Percentiles rank a stretch among this genome's conserved stretches.
Evolutionary conservation across 2,329 filamentous ascomycete genomes (phyloP).

Genomic region (Pochonia chlamydosporia): DNA sequence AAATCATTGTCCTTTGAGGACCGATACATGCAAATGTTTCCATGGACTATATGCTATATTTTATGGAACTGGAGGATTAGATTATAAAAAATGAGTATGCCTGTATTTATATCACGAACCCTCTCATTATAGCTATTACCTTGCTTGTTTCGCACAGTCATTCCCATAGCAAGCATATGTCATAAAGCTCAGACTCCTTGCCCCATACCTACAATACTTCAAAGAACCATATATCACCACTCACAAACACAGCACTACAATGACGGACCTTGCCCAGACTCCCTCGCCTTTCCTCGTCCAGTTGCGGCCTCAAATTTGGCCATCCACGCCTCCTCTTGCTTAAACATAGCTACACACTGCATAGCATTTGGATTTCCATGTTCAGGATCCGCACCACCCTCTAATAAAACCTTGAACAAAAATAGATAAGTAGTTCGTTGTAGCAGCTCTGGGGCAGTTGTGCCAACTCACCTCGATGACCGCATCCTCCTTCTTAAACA

Average conservation of each 20-base stretch:
- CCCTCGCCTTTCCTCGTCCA: conserved; percentile 38
- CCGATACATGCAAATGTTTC: too few relatives aligned
- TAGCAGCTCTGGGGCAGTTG: neutral
- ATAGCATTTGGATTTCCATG: conserved; percentile 43
- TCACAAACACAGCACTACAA: neutral
- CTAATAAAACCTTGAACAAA: conserved; percentile 34
- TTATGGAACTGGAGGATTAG: too few relatives aligned
- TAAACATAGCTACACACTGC: conserved; percentile 45
- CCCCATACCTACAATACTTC: neutral
- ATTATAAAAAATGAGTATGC: too few relatives aligned
- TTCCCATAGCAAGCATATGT: too few relatives aligned
- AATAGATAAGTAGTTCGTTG: neutral
- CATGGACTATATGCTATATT: too few relatives aligned
- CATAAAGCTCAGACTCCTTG: too few relatives aligned
- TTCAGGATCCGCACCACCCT: conserved; percentile 49
- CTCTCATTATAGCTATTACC: too few relatives aligned
- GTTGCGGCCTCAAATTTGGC: conserved; percentile 42
- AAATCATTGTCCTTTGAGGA: too few relatives aligned
- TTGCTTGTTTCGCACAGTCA: too few relatives aligned
- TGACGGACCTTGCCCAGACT: neutral
- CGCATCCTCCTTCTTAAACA: conserved; percentile 64
- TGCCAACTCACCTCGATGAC: conserved; percentile 47
- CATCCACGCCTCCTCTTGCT: conserved; percentile 45
- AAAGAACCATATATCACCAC: neutral
- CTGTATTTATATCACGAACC: too few relatives aligned